phyloP scores from a whole-genome alignment of 2,329 filamentous ascomycete genomes.

The Biscogniauxia marginata region DNA sequence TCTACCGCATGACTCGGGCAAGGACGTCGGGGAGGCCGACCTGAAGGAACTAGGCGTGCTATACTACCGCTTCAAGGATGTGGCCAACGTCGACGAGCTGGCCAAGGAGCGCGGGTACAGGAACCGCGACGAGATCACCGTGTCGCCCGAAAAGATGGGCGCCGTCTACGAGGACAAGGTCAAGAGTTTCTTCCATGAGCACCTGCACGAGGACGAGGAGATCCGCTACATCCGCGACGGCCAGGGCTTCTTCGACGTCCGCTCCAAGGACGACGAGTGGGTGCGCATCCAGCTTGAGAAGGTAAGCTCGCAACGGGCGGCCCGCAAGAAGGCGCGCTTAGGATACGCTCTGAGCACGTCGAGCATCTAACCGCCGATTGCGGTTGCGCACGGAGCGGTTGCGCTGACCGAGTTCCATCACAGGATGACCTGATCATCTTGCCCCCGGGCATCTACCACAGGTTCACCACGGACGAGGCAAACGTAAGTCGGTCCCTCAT shows the following conservation, averaged over 20 bases:
- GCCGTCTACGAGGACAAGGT: slow-evolving; percentile 90
- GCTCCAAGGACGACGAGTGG: slow-evolving; percentile 81
- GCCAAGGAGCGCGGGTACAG: slow-evolving; percentile 78
- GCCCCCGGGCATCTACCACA: slow-evolving; percentile 93
- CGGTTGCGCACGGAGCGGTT: background rate
- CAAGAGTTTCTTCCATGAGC: slow-evolving; percentile 89
- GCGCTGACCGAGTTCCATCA: background rate
- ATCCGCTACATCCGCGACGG: slow-evolving; percentile 92
- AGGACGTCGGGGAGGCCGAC: slow-evolving; percentile 60
- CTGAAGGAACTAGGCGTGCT: slow-evolving; percentile 76
- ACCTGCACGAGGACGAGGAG: slow-evolving; percentile 97
- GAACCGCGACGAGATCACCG: slow-evolving; percentile 90
- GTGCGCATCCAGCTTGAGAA: slow-evolving; percentile 82
- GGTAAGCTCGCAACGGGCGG: slow-evolving; percentile 43
- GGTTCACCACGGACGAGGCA: slow-evolving; percentile 89
- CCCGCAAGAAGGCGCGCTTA: background rate
- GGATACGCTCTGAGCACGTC: background rate
- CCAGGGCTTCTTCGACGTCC: slow-evolving; percentile 89
- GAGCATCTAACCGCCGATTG: background rate
- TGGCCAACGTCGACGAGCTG: slow-evolving; percentile 69
- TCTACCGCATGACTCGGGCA: slow-evolving; percentile 82
- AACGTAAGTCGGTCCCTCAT: slow-evolving; percentile 66
- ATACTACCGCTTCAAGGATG: slow-evolving; percentile 66
- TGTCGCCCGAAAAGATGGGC: slow-evolving; percentile 84
- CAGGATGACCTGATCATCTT: slow-evolving; percentile 84